These are phyloP conservation scores for Odonthalia washingtoniensis DNA, from an alignment of 31 red algal species.

Conservation along the genomic window DNA sequence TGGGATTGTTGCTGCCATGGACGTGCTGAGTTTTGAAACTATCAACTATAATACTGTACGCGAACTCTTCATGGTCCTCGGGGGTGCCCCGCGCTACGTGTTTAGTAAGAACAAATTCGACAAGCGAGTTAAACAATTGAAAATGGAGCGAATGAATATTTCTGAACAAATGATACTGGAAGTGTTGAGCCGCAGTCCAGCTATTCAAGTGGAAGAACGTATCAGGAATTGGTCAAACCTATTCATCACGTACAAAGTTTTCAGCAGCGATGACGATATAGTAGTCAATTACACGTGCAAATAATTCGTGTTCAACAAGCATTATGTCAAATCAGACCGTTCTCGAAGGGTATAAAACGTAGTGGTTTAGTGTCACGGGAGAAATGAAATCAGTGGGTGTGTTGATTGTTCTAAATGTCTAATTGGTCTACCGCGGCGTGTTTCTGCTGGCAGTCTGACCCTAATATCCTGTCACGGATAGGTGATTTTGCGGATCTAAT, in stretches of 20 bases:
- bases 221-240: not conserved
- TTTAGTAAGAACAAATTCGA: not conserved
- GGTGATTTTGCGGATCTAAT: too few species aligned
- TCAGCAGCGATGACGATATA: too few species aligned
- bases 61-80: not conserved
- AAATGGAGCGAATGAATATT: not conserved
- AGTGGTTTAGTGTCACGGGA: too few species aligned
- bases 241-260: not conserved
- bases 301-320: too few species aligned
- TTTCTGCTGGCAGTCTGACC: too few species aligned
- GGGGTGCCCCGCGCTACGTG: not conserved
- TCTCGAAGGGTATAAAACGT: too few species aligned
- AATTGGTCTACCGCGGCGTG: too few species aligned
- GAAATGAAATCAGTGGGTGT: too few species aligned
- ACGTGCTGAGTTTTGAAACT: not conserved
- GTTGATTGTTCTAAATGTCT: too few species aligned
- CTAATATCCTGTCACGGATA: too few species aligned
- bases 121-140: not conserved
- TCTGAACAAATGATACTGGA: not conserved
- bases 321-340: too few species aligned
- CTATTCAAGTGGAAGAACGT: not conserved
- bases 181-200: not conserved
- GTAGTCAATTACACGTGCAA: too few species aligned
- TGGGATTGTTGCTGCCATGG: not conserved
- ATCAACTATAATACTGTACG: not conserved